Base-by-base conservation (phyloP, 345 rosid genomes). In the Nasturtium officinale region DNA sequence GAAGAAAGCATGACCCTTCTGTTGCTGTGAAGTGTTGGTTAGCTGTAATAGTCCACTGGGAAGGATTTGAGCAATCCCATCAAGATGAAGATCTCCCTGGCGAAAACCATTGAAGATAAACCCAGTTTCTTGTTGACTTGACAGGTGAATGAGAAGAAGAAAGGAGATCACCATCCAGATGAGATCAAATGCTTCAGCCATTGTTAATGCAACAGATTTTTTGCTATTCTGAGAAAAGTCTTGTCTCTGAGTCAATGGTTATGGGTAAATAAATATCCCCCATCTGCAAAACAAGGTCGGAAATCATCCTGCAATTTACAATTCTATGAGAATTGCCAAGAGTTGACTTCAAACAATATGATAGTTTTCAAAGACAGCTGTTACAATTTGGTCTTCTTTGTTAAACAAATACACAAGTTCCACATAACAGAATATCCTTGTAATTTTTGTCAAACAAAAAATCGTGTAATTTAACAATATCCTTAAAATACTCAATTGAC, bases 11-110 rank as follows among this genome's bases (percentile, higher is more conserved):
- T 81, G 86, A 15, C 85, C 90, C 20, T 12, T 43, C 16, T 81
- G 25, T 3, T 60, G 55, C 16, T 76, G 6, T 37, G 86, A 79
- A 60, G 77, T 79, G 76, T 87, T 81, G 43, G 96, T 87, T 6
- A 89, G 83, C 80, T 83, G 83, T 62, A 85, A 65, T 1, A 85
- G 61, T 46, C 96, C 90, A 65, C 68, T 61, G 23, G 81, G 71
- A 15, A 76, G 85, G 73, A 85, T 73, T 1, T 61, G 56, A 18
- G 91, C 89, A 20, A 50, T 56, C 5, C 86, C 89, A 35, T 67
- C 82, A 25, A 83, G 76, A 42, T 15, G 26, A 46, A 78, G 53
- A 52, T 79, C 82, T 17, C 82, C 69, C 21, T 66, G 82, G 12
- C 8, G 21, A 78, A 87, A 89, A 65, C 86, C 86, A 26, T 83